Percentiles rank a stretch among this genome's conserved stretches.
phyloP scores from a whole-genome alignment of 208 protist species.

The Trypanosoma theileri region DNA sequence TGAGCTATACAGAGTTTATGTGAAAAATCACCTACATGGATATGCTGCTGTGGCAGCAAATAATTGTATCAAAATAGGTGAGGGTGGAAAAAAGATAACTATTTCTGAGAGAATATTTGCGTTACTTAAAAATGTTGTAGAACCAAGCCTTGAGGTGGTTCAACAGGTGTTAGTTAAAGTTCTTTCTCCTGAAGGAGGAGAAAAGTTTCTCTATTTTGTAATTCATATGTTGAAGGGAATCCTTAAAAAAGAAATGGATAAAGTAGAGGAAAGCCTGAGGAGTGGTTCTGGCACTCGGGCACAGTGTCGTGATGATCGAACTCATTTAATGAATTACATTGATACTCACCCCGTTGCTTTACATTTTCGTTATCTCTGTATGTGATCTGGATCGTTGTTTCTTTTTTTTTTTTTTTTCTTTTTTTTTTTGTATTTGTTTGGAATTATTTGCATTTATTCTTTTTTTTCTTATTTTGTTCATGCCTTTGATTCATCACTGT shows the following conservation, averaged over 20 bases:
- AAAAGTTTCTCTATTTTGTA: constrained; percentile 7
- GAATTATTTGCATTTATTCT: constrained; percentile 1
- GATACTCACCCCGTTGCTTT: constrained; percentile 14
- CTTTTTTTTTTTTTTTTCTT: constrained; percentile 1
- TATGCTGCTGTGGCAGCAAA: constrained; percentile 10
- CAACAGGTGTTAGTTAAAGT: neutral
- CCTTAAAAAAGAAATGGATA: constrained; percentile 11
- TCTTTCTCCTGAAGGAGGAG: neutral
- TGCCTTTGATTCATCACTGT: too few relatives aligned
- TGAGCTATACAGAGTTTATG: neutral
- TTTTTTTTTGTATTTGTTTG: neutral
- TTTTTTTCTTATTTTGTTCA: neutral
- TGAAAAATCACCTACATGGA: neutral
- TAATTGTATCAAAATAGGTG: constrained; percentile 1
- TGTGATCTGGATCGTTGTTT: neutral
- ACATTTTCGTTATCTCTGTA: neutral
- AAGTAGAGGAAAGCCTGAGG: neutral
- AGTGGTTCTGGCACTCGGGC: constrained; percentile 1
- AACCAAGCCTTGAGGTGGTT: constrained; percentile 25
- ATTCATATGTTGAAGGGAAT: constrained; percentile 18
- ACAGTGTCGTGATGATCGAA: constrained; percentile 13
- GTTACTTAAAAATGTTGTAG: constrained; percentile 22
- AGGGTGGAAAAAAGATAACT: neutral
- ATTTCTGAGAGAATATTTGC: constrained; percentile 1
- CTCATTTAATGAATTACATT: constrained; percentile 21